Evolutionary conservation across 116 monocot genomes (phyloP), one percentile per base, ranked within the genome.

Genomic region (Thalassia testudinum): DNA sequence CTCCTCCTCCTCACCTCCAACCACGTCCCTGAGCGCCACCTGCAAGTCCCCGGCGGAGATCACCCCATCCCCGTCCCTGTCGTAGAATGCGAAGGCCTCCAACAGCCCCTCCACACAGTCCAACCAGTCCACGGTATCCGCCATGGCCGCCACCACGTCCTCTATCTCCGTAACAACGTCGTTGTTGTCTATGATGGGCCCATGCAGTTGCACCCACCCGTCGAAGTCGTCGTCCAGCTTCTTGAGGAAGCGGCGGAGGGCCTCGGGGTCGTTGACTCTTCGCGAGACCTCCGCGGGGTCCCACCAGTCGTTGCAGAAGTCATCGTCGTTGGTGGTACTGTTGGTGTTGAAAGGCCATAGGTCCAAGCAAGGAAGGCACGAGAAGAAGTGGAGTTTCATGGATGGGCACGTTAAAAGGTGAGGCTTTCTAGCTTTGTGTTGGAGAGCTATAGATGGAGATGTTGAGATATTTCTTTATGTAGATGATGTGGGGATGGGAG

Each of bases 31-130:
- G 49, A 62, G 34, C 24, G 47, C 62, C 62, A 13, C 20, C 24
- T 16, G 10, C 51, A 62, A 34, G 21, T 62, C 62, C 16, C 1
- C 21, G 21, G 50, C 62, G 19, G 51, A 51, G 26, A 62, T 62
- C 30, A 50, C 40, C 62, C 62, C 62, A 25, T 62, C 61, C 10
- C 38, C 49, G 25, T 52, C 61, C n/a, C 50, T 50, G 23, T 62
- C 61, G 38, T 22, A 62, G 19, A 51, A 47, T 1, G 0, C 34
- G 38, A 62, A 62, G 24, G 52, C 62, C n/a, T 21, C 20, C 16
- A 50, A 6, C 62, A 62, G 25, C 1, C 5, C 26, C 51, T 27
- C 29, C 12, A 24, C 16, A 21, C 50, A 50, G 13, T 42, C 48
- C 24, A 19, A 18, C 19, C 16, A 55, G 54, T 38, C 37, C 5